Conservation (phyloP, 495 filamentous ascomycete species). For the Xylaria castorea region DNA sequence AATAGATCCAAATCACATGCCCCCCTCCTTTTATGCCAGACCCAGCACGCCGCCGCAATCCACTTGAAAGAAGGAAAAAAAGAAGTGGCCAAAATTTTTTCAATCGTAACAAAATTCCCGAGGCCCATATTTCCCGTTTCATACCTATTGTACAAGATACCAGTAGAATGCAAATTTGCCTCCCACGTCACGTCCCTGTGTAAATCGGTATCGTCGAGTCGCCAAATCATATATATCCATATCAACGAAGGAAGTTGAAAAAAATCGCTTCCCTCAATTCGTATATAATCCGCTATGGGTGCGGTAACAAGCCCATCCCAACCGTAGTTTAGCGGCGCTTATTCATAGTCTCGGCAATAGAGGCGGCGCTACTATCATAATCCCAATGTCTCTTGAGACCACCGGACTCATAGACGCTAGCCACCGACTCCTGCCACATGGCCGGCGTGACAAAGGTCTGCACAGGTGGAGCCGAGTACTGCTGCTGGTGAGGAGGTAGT, state of each 20-base stretch:
- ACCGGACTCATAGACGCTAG: slow-evolving; percentile 78
- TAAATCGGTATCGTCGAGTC: neutral
- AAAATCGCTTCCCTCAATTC: neutral
- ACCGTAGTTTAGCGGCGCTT: slow-evolving; percentile 36
- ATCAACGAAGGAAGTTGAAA: neutral
- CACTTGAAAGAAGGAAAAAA: neutral
- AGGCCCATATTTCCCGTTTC: neutral
- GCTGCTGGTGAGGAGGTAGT: slow-evolving; percentile 53
- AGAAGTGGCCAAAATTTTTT: neutral
- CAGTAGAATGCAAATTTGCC: neutral
- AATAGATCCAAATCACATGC: neutral
- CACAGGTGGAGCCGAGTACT: slow-evolving; percentile 60
- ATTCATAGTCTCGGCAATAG: slow-evolving; percentile 34
- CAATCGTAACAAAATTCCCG: neutral
- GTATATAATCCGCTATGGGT: neutral
- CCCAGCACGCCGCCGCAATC: slow-evolving; percentile 7
- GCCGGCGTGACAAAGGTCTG: slow-evolving; percentile 82
- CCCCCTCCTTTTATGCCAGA: neutral
- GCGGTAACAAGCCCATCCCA: neutral
- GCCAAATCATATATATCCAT: neutral
- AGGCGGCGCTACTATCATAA: slow-evolving; percentile 46
- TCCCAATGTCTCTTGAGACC: slow-evolving; percentile 81
- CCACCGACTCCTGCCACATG: slow-evolving; percentile 97
- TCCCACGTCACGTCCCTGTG: neutral
- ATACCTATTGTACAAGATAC: neutral